Evolutionary conservation across 805 yeast genomes (phyloP).

Genomic region (Candida awuae): DNA sequence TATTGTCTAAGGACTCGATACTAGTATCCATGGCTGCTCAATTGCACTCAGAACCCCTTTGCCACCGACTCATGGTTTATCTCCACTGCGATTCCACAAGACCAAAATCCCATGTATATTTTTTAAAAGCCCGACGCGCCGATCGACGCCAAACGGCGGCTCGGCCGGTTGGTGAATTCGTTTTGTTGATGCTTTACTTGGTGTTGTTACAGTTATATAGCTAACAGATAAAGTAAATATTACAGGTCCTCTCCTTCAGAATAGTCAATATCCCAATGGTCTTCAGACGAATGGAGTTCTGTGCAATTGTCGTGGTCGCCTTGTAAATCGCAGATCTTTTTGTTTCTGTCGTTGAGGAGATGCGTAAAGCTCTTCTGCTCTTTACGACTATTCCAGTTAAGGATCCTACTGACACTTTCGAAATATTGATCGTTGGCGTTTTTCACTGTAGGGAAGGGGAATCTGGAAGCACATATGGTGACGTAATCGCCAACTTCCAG

Average conservation of each 20-base stretch:
- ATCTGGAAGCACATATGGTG: constrained; percentile 75
- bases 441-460: constrained; percentile 89
- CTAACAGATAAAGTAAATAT: not conserved
- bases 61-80: too few relatives aligned
- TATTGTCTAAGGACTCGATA: not conserved
- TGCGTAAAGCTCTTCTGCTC: constrained; percentile 75
- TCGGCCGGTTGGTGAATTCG: too few relatives aligned
- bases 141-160: too few relatives aligned
- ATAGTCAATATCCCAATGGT: constrained; percentile 29
- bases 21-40: not conserved
- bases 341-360: constrained; percentile 49
- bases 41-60: too few relatives aligned
- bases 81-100: too few relatives aligned
- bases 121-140: too few relatives aligned
- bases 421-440: constrained; percentile 68
- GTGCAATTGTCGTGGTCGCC: constrained; percentile 5
- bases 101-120: too few relatives aligned
- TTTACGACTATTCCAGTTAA: constrained; percentile 92
- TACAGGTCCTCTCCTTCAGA: constrained; percentile 13
- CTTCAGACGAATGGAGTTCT: constrained; percentile 10
- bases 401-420: constrained; percentile 74
- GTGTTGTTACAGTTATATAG: not conserved
- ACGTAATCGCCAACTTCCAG: constrained; percentile 77
- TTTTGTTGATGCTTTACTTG: too few relatives aligned
- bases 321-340: constrained; percentile 22